Evolutionary conservation across 1,284 basidiomycete genomes (phyloP).

Genomic region (Ceratobasidium sp.): DNA sequence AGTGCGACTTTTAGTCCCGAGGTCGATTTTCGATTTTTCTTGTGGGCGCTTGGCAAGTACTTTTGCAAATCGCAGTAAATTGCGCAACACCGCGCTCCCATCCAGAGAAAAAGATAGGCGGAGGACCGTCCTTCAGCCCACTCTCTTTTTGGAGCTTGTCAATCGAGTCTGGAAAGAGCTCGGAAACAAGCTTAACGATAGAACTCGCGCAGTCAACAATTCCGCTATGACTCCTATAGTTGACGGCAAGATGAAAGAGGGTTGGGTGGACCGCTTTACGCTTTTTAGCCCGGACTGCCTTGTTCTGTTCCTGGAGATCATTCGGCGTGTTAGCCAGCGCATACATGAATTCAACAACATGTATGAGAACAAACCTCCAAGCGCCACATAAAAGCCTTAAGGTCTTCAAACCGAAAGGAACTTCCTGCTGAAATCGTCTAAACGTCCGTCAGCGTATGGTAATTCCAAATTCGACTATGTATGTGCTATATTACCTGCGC

Average conservation of each 20-base stretch:
- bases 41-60: too few species aligned
- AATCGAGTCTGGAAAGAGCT: slow-evolving; percentile 69
- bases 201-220: slow-evolving; percentile 58
- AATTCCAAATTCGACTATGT: slow-evolving; percentile 45
- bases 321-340: slow-evolving; percentile 7
- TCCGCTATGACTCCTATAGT: background rate
- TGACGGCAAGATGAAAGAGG: slow-evolving; percentile 55
- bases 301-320: background rate
- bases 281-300: slow-evolving; percentile 36
- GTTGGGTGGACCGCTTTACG: slow-evolving; percentile 48
- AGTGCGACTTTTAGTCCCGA: too few species aligned
- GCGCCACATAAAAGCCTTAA: too few species aligned
- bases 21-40: too few species aligned
- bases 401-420: slow-evolving; percentile 71
- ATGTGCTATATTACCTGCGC: slow-evolving; percentile 52
- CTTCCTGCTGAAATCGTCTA: slow-evolving; percentile 70
- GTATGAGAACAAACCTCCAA: slow-evolving; percentile 55
- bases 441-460: too few species aligned
- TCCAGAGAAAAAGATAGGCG: too few species aligned
- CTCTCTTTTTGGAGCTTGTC: slow-evolving; percentile 54
- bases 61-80: too few species aligned
- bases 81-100: slow-evolving; percentile 41
- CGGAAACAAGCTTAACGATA: slow-evolving; percentile 64
- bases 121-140: slow-evolving; percentile 56
- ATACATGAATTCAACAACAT: background rate